Evolutionary conservation across 257 asterid species (phyloP), one percentile per base, ranked within the genome.

Genomic region (Ophiorrhiza pumila): DNA sequence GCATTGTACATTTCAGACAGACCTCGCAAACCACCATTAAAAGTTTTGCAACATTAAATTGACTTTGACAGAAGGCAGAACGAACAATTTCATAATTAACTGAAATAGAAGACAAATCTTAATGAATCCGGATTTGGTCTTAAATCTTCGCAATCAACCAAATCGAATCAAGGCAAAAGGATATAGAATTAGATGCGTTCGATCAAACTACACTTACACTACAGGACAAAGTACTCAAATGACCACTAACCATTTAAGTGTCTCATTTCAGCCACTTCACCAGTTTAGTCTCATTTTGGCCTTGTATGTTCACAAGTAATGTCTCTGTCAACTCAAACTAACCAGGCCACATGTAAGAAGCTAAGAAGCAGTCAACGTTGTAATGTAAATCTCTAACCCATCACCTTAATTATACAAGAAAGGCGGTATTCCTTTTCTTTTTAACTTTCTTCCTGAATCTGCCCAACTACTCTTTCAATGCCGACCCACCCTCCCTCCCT

Each of bases 121-220:
- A 35, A 62, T 62, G 22, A 29, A 58, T 56, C 61, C 25, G 32
- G 12, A 56, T 0, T 25, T 56, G 34, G 25, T 65, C 35, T 65
- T 25, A 6, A 41, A 23, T n/a, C 29, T 35, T 35, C 35, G 47
- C 10, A 23, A 12, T 42, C 20, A 41, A 8, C 67, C 35, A 13
- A 65, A 58, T 41, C 55, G 55, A 37, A 41, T 17, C 57, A 65
- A 65, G 56, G 56, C 23, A 50, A 65, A 27, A 64, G 34, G 15
- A 37, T 64, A 11, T 42, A n/a, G 18, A 20, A 42, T 42, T 45
- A 65, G 9, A 65, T 22, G 13, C 4, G 25, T 65, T 65, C 69
- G 53, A 65, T 15, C 2, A n/a, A 46, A 23, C 69, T 42, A 39
- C 15, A 25, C 29, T 49, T 25, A 37, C 47, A 34, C 47, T 7